These are phyloP conservation scores for Saxophila tyrrhenica DNA, from an alignment of 495 filamentous ascomycete genomes.

Conservation along the genomic window DNA sequence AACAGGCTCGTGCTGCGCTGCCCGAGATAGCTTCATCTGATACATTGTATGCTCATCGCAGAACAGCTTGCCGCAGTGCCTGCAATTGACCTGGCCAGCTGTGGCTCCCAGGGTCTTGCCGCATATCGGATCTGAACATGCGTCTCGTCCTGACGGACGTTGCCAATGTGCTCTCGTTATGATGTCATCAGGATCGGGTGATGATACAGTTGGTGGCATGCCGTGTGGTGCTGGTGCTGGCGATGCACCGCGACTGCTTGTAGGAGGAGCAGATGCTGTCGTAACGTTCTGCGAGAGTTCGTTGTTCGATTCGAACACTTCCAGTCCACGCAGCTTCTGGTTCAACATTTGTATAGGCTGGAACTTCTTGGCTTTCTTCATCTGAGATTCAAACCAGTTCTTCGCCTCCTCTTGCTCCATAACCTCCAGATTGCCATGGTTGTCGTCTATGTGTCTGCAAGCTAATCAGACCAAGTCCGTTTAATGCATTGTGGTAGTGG, in stretches of 20 bases:
- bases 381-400: slow-evolving; percentile 94
- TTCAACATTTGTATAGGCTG: slow-evolving; percentile 85
- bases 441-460: slow-evolving; percentile 78
- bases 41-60: slow-evolving; percentile 99
- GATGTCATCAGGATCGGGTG: slow-evolving; percentile 77
- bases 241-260: slow-evolving; percentile 17
- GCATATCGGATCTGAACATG: slow-evolving; percentile 79
- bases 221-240: slow-evolving; percentile 16
- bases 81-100: slow-evolving; percentile 80
- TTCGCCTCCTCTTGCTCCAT: slow-evolving; percentile 93
- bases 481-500: not conserved
- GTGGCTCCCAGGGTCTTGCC: slow-evolving; percentile 63
- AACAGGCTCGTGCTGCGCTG: slow-evolving; percentile 83
- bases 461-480: not conserved
- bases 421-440: slow-evolving; percentile 85
- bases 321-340: slow-evolving; percentile 92
- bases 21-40: slow-evolving; percentile 91
- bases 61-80: slow-evolving; percentile 84
- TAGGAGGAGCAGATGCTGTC: not conserved
- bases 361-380: slow-evolving; percentile 89
- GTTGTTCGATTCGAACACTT: slow-evolving; percentile 96
- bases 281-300: not conserved
- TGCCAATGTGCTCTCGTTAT: slow-evolving; percentile 89
- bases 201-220: slow-evolving; percentile 24
- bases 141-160: slow-evolving; percentile 53